These are phyloP conservation scores for Nymphaea colorata DNA, from an alignment of 164 flowering plant genomes.

Conservation along the genomic window DNA sequence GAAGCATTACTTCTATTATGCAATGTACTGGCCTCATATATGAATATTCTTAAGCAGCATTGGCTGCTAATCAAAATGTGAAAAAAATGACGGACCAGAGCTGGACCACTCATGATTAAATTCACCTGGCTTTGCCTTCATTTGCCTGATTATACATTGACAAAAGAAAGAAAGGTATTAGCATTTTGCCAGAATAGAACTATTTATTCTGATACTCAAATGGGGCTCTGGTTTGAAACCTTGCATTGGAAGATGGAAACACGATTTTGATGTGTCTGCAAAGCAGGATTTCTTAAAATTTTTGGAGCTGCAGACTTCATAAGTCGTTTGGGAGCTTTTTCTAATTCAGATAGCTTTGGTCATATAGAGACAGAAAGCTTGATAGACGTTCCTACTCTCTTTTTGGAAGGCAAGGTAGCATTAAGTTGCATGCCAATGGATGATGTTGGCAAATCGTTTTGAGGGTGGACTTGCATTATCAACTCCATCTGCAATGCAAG, in stretches of 20 bases:
- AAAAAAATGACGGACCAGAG: constrained; percentile 54
- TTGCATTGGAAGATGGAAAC: not conserved
- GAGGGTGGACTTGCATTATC: too few relatives aligned
- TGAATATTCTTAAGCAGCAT: not conserved
- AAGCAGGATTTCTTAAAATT: too few relatives aligned
- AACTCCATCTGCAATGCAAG: not conserved
- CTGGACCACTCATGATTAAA: constrained; percentile 46
- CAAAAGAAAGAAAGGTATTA: constrained; percentile 5
- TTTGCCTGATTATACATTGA: constrained; percentile 42
- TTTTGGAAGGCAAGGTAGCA: too few relatives aligned
- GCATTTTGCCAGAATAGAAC: constrained; percentile 1
- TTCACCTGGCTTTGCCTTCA: constrained; percentile 52
- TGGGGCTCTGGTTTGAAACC: not conserved
- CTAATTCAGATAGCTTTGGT: too few relatives aligned
- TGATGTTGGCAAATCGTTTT: too few relatives aligned
- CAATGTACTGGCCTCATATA: not conserved
- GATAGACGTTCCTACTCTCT: too few relatives aligned
- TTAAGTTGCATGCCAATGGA: too few relatives aligned
- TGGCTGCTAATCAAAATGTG: constrained; percentile 26
- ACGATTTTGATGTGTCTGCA: too few relatives aligned
- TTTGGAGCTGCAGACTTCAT: too few relatives aligned
- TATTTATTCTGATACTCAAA: not conserved
- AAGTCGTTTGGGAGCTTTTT: too few relatives aligned
- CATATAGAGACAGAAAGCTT: too few relatives aligned
- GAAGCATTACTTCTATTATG: too few relatives aligned